phyloP scores from a whole-genome alignment of 2,329 filamentous ascomycete species.

The Shiraia bambusicola region DNA sequence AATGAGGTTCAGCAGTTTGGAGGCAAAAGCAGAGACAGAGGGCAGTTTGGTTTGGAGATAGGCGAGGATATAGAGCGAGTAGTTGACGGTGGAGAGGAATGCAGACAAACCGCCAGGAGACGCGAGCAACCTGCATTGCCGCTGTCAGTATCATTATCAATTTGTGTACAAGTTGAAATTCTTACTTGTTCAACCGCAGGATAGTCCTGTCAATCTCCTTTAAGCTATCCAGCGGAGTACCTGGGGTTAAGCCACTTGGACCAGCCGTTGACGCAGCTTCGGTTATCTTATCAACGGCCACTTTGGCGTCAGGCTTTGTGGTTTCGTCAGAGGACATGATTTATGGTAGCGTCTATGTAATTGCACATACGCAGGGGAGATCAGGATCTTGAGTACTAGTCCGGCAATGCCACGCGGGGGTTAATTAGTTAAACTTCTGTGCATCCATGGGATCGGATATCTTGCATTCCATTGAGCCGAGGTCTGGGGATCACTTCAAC shows the following conservation, averaged over 20 bases:
- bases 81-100: slow-evolving; percentile 52
- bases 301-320: slow-evolving; percentile 36
- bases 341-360: slow-evolving; percentile 5
- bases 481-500: slow-evolving; percentile 7
- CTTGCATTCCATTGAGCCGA: slow-evolving; percentile 16
- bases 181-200: slow-evolving; percentile 49
- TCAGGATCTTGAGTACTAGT: slow-evolving; percentile 18
- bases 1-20: slow-evolving; percentile 37
- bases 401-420: slow-evolving; percentile 13
- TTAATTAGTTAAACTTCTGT: slow-evolving; percentile 20
- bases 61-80: slow-evolving; percentile 49
- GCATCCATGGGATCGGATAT: slow-evolving; percentile 6
- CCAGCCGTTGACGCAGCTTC: slow-evolving; percentile 16
- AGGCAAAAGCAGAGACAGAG: slow-evolving; percentile 29
- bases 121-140: slow-evolving; percentile 42
- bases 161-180: background rate
- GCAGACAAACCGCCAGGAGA: slow-evolving; percentile 48
- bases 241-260: slow-evolving; percentile 15
- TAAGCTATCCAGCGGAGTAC: slow-evolving; percentile 30
- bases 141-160: slow-evolving; percentile 4
- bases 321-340: slow-evolving; percentile 41
- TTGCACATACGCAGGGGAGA: slow-evolving; percentile 3
- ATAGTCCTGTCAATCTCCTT: slow-evolving; percentile 43
- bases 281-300: slow-evolving; percentile 26
- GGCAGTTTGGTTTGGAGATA: slow-evolving; percentile 46